Evolutionary conservation across 139 green algal species (phyloP), one percentile per base, ranked within the genome.

Genomic region (Picochlorum sp.): DNA sequence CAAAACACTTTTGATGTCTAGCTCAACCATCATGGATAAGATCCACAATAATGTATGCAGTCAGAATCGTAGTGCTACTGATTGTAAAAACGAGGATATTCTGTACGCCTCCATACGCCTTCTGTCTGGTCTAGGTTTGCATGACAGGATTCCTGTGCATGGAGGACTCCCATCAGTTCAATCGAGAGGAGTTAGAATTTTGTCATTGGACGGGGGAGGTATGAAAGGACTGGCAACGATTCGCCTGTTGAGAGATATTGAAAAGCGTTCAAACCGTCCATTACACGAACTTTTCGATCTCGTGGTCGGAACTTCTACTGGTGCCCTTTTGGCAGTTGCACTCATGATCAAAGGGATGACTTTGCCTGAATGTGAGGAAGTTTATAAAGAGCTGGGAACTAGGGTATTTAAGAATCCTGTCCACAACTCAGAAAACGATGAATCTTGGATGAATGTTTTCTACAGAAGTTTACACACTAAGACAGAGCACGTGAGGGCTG

Each of bases 121-220:
- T 20, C 47, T 54, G 9, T 54, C 47, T 18, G 8, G 18, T 20
- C 70, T 96, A 51, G 88, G 84, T 83, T 49, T 49, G 74, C 9
- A 14, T 65, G 67, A 79, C 85, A 83, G 84, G 9, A 80, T 95
- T 55, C 50, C 74, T 21, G 38, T 68, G 15, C 80, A 87, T 15
- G 60, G 86, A 6, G 80, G 80, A 15, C 47, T 66, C 49, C 71
- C 73, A 18, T 55, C 71, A 15, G 77, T 92, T 20, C 26, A 58
- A 4, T 74, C 81, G 9, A 79, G 87, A 14, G 92, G 92, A 4
- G 38, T 97, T 57, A 83, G 92, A n/a, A 81, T 98, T 20, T 72
- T 98, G 16, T 79, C 82, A 38, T 83, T 98, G 80, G 92, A 97
- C 64, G 91, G 91, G 6, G 91, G 91, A n/a, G 91, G 91, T 68